phyloP scores from a whole-genome alignment of 176 grass and related monocot genomes.

The Tuctoria greenei region DNA sequence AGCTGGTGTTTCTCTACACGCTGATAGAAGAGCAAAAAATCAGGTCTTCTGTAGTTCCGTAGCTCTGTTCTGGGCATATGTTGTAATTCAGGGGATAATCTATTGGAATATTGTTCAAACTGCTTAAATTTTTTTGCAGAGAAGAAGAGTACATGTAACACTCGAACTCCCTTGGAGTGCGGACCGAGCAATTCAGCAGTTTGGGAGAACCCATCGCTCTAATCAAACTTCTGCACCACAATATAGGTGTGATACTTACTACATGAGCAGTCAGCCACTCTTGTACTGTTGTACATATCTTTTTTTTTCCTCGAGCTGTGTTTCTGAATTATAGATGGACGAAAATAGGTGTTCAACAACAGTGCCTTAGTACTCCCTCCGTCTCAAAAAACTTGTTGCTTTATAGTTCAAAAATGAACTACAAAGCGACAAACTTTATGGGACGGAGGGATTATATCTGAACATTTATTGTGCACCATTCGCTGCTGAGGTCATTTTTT shows the following conservation, averaged over 20 bases:
- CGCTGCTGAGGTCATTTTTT: not conserved
- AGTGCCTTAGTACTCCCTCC: not conserved
- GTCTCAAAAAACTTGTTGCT: too few species aligned
- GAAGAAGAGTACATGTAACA: slow-evolving; percentile 94
- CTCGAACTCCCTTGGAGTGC: slow-evolving; percentile 99
- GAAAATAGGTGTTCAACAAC: not conserved
- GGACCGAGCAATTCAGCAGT: slow-evolving; percentile 96
- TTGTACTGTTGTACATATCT: slow-evolving; percentile 31
- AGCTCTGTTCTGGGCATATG: slow-evolving; percentile 26
- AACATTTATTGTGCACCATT: slow-evolving; percentile 12
- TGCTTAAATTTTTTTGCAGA: slow-evolving; percentile 46
- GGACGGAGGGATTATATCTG: too few species aligned
- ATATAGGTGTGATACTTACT: slow-evolving; percentile 68
- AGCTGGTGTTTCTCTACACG: slow-evolving; percentile 96
- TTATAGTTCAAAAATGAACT: too few species aligned
- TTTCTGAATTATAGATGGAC: not conserved
- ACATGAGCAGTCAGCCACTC: not conserved
- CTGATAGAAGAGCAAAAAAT: slow-evolving; percentile 86
- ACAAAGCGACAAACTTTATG: too few species aligned
- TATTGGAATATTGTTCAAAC: slow-evolving; percentile 14
- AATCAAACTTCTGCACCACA: slow-evolving; percentile 98
- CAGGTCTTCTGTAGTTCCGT: slow-evolving; percentile 54
- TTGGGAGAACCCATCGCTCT: slow-evolving; percentile 96
- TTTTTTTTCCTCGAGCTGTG: not conserved
- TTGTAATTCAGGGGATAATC: slow-evolving; percentile 1